phyloP scores from a whole-genome alignment of 768 basidiomycete genomes.

The Tulasnella sp. region DNA sequence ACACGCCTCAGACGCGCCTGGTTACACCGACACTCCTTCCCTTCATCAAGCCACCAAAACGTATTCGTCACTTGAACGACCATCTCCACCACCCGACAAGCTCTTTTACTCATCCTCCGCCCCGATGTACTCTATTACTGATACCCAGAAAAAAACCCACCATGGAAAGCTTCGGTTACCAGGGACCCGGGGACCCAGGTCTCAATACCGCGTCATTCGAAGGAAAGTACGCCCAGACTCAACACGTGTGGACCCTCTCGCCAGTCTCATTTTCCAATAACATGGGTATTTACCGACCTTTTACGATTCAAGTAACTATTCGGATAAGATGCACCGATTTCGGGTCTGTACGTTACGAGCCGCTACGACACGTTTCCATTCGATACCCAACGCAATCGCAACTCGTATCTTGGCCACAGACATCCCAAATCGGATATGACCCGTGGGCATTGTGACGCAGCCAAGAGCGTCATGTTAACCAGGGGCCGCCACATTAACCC shows the following conservation, averaged over 20 bases:
- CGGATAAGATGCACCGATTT: not conserved
- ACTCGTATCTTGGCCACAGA: not conserved
- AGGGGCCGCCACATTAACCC: not conserved
- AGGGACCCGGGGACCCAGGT: not conserved
- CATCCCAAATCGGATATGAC: not conserved
- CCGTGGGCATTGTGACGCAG: not conserved
- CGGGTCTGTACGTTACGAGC: not conserved
- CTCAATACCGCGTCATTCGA: not conserved
- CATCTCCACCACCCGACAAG: not conserved
- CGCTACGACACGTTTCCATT: not conserved
- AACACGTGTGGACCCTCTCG: not conserved
- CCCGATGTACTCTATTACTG: too few relatives aligned
- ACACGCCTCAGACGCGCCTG: not conserved
- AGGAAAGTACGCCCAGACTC: not conserved
- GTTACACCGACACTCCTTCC: not conserved
- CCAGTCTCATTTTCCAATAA: not conserved
- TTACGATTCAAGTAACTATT: not conserved
- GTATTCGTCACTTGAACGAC: not conserved
- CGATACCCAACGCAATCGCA: not conserved
- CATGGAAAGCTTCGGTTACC: not conserved
- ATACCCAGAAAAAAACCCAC: too few relatives aligned
- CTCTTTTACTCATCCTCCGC: too few relatives aligned
- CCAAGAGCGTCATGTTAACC: not conserved
- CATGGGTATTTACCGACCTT: not conserved
- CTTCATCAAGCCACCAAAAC: not conserved